Base-by-base conservation (phyloP, 495 filamentous ascomycete species). In the Penicillium maclennaniae region DNA sequence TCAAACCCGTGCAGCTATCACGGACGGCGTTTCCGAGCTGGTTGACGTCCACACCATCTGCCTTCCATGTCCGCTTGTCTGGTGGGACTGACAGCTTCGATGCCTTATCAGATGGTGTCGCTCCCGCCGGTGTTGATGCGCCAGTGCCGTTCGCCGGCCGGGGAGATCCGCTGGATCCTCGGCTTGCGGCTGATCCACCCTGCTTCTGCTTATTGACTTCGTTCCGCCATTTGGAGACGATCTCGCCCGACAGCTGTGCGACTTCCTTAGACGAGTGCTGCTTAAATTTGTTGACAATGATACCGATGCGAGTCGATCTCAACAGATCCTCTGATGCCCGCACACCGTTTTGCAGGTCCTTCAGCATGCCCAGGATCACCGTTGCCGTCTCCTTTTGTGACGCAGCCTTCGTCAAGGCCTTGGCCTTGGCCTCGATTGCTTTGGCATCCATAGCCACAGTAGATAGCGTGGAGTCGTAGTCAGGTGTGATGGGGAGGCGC, bases 241-340 rank as follows among this genome's bases (percentile, higher is more conserved):
- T 89, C 55, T 93, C 88, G 51, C 74, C 75, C 3, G 92, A 86
- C 40, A 88, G 73, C 7, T 79, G 78, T 7, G 84, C 84, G 40
- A 97, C 84, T n/a, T 87, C 83, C 49, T 85, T 84, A 59, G 92
- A 81, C 45, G 82, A 72, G 75, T 92, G 83, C 27, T 79, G 74
- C 62, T 91, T 86, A 51, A 91, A 79, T 62, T 87, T 89, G 69
- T 92, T 91, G 55, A 97, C 87, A 4, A 88, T 80, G 59, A 96
- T 85, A 55, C 93, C 93, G 43, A 95, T 90, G 56, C 87, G 90
- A 19, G 92, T 97, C n/a, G 86, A 84, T 71, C 91, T 70, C 26
- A 77, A 77, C 45, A 96, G 79, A 45, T 95, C 89, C 70, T 98
- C 95, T 14, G 88, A 90, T n/a, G 91, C 84, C 25, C 78, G 78